These are phyloP conservation scores for Piromyces finnis DNA, from an alignment of 192 early-diverging fungal species.

Conservation along the genomic window DNA sequence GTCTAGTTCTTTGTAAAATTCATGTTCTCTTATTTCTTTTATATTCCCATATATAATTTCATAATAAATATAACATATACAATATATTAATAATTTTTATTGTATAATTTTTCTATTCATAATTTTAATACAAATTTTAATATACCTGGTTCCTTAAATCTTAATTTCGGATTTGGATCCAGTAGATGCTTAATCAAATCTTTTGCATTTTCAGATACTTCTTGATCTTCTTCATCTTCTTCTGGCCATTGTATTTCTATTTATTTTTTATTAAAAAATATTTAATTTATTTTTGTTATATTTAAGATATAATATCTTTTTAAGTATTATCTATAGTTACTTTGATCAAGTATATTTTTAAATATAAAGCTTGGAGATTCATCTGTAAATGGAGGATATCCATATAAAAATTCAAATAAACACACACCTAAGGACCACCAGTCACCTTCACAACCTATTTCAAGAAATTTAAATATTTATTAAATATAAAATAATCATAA, in stretches of 20 bases:
- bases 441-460: conserved; percentile 47
- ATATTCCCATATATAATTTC: background rate
- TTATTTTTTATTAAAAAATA: no score
- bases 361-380: conserved; percentile 73
- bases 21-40: conserved; percentile 44
- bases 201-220: conserved; percentile 35
- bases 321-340: background rate
- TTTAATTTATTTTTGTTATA: background rate
- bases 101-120: no score
- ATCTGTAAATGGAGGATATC: conserved; percentile 81
- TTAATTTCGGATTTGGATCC: conserved; percentile 46
- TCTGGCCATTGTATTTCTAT: conserved; percentile 30
- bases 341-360: conserved; percentile 62
- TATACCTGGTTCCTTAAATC: conserved; percentile 44
- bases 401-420: conserved; percentile 73
- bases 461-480: no score
- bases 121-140: conserved; percentile 23
- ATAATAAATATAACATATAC: no score
- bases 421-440: conserved; percentile 94
- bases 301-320: background rate
- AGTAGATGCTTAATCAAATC: conserved; percentile 60
- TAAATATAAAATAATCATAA: no score
- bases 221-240: conserved; percentile 20
- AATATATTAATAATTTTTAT: no score
- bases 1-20: conserved; percentile 57